phyloP scores from a whole-genome alignment of 2,329 filamentous ascomycete species.

The Ophiosphaerella korrae region DNA sequence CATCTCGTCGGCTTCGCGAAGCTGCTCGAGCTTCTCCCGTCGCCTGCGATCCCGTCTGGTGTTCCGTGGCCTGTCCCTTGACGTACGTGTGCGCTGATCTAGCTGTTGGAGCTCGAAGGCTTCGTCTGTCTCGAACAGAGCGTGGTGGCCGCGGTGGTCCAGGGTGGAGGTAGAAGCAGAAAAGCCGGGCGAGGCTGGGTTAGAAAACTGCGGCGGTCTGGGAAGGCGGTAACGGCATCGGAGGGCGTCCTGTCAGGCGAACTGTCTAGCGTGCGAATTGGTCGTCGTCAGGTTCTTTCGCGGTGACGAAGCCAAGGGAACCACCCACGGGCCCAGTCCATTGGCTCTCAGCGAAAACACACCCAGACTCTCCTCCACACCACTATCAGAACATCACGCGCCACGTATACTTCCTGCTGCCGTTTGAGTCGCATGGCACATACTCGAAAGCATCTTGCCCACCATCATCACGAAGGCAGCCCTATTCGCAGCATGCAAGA shows the following conservation, averaged over 20 bases:
- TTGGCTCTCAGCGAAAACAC: conserved; percentile 12
- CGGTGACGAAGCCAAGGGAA: conserved; percentile 9
- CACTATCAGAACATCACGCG: neutral
- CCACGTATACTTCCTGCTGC: neutral
- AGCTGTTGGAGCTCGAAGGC: conserved; percentile 43
- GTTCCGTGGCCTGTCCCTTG: conserved; percentile 17
- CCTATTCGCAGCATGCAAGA: neutral
- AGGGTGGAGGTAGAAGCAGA: conserved; percentile 25
- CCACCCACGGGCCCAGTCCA: conserved; percentile 1
- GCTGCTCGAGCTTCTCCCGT: conserved; percentile 69
- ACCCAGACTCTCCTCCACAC: neutral
- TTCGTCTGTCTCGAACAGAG: conserved; percentile 22
- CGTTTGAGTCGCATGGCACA: neutral
- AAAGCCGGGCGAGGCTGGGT: conserved; percentile 5
- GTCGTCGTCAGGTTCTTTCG: conserved; percentile 4
- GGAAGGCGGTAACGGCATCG: conserved; percentile 15
- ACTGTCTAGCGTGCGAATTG: conserved; percentile 7
- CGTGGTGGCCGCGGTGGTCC: conserved; percentile 28
- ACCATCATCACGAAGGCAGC: neutral
- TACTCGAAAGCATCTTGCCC: neutral
- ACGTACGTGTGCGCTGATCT: conserved; percentile 3
- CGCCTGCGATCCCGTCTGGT: conserved; percentile 52
- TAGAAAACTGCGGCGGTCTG: conserved; percentile 6
- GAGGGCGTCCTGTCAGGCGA: conserved; percentile 3
- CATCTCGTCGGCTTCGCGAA: conserved; percentile 83